phyloP scores from a whole-genome alignment of 192 early-diverging fungal species.

The Coemansia sp. region DNA sequence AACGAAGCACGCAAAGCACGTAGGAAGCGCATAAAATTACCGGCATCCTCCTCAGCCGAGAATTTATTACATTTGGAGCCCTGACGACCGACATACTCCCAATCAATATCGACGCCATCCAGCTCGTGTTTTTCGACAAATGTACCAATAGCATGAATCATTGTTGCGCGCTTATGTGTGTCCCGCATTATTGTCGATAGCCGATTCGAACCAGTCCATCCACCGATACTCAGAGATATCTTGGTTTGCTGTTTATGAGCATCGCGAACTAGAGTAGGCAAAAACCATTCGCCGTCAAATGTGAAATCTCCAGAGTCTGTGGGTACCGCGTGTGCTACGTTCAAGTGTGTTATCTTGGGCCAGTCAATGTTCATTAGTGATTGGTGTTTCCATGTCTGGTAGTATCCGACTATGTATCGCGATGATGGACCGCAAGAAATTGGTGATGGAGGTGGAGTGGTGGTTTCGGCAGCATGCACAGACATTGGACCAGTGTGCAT shows the following conservation, averaged over 20 bases:
- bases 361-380: constrained; percentile 53
- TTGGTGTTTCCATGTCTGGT: constrained; percentile 46
- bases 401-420: constrained; percentile 52
- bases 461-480: neutral
- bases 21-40: constrained; percentile 41
- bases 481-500: neutral
- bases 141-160: constrained; percentile 59
- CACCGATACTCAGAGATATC: constrained; percentile 65
- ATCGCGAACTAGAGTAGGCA: constrained; percentile 50
- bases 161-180: constrained; percentile 50
- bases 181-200: constrained; percentile 60
- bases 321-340: constrained; percentile 55
- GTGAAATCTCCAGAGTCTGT: constrained; percentile 50
- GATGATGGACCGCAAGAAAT: constrained; percentile 36
- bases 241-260: constrained; percentile 55
- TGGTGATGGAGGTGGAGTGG: neutral
- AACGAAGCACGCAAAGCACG: constrained; percentile 44
- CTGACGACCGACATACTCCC: constrained; percentile 63
- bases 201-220: constrained; percentile 73
- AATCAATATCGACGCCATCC: constrained; percentile 66
- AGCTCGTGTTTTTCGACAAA: constrained; percentile 59
- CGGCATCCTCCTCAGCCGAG: constrained; percentile 36
- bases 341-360: constrained; percentile 41
- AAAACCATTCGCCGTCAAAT: constrained; percentile 56
- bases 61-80: constrained; percentile 61